phyloP scores from a whole-genome alignment of 2,329 filamentous ascomycete species.

The Botrytis galanthina region DNA sequence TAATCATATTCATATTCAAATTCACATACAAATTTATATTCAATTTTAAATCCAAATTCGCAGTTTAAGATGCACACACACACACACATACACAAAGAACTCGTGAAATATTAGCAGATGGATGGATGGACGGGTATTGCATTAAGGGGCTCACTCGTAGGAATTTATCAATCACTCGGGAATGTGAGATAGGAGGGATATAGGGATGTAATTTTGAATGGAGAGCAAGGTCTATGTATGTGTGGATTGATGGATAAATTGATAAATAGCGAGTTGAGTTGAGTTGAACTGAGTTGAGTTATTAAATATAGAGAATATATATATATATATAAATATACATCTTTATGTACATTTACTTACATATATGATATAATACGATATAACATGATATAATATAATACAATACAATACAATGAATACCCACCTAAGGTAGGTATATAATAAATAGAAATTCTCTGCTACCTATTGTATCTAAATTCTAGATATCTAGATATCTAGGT shows the following conservation, averaged over 20 bases:
- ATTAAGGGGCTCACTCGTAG: background rate
- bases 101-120: background rate
- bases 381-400: no score
- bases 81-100: no score
- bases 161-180: background rate
- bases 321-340: background rate
- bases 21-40: background rate
- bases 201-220: background rate
- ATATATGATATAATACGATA: background rate
- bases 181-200: background rate
- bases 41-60: no score
- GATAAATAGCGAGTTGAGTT: background rate
- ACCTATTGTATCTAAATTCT: no score
- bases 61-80: no score
- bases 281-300: background rate
- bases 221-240: no score
- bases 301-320: background rate
- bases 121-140: background rate
- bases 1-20: background rate
- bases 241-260: background rate
- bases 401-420: no score
- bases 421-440: no score
- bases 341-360: no score
- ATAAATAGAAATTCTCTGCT: background rate
- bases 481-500: no score